phyloP scores from a whole-genome alignment of 2,329 filamentous ascomycete species.

The Alternaria sp. region DNA sequence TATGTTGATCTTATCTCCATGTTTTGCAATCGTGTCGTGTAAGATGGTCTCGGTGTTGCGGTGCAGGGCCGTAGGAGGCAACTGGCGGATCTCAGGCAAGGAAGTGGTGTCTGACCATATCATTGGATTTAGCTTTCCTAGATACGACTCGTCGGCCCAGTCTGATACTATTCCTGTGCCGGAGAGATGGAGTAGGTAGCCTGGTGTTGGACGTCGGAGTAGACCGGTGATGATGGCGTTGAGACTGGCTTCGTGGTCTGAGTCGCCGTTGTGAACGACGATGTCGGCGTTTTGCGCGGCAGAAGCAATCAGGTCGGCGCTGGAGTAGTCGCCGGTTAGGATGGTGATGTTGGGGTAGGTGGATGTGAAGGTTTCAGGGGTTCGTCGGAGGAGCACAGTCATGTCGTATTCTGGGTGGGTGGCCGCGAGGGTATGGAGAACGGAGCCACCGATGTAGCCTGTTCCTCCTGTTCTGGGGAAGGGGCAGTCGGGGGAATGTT shows the following conservation, averaged over 20 bases:
- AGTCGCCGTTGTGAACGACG: slow-evolving; percentile 50
- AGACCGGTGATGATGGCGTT: slow-evolving; percentile 61
- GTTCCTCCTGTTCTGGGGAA: slow-evolving; percentile 56
- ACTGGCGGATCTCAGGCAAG: slow-evolving; percentile 58
- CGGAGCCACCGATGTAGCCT: slow-evolving; percentile 62
- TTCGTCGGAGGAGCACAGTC: slow-evolving; percentile 54
- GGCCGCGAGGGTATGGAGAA: slow-evolving; percentile 54
- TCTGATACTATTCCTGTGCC: slow-evolving; percentile 62
- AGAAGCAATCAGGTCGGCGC: slow-evolving; percentile 51
- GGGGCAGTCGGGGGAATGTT: neutral
- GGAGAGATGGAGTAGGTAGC: slow-evolving; percentile 60
- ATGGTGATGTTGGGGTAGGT: slow-evolving; percentile 54
- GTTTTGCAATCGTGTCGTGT: slow-evolving; percentile 52
- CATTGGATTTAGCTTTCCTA: slow-evolving; percentile 41
- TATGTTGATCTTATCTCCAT: slow-evolving; percentile 49
- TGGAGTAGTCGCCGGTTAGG: slow-evolving; percentile 58
- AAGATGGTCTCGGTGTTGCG: slow-evolving; percentile 73
- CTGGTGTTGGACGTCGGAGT: slow-evolving; percentile 50
- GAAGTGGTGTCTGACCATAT: slow-evolving; percentile 64
- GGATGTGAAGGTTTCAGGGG: slow-evolving; percentile 34
- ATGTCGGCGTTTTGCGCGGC: slow-evolving; percentile 62
- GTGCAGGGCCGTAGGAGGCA: slow-evolving; percentile 66
- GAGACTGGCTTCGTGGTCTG: slow-evolving; percentile 39
- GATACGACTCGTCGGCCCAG: slow-evolving; percentile 44
- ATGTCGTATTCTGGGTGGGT: slow-evolving; percentile 57